phyloP scores from a whole-genome alignment of 75 land plant species.

The Larix kaempferi region DNA sequence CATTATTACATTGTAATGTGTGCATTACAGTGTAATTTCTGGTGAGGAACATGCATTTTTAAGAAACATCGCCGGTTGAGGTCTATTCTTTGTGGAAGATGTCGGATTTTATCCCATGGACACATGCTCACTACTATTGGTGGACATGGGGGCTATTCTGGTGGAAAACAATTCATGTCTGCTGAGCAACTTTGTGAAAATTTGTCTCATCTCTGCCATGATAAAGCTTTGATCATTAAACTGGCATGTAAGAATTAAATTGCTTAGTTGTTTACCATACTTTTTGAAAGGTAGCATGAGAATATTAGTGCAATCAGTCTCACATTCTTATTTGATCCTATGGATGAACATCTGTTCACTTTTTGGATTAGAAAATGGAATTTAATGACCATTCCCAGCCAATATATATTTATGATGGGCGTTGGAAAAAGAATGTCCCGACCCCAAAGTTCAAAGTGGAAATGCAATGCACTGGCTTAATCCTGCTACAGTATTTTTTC shows the following conservation, averaged over 20 bases:
- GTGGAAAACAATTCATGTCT: slow-evolving; percentile 81
- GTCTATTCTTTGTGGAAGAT: slow-evolving; percentile 87
- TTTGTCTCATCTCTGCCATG: slow-evolving; percentile 69
- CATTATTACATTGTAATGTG: not conserved
- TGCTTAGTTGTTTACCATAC: not conserved
- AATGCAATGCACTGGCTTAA: not conserved
- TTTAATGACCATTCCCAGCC: not conserved
- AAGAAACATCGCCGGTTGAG: slow-evolving; percentile 88
- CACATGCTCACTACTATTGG: slow-evolving; percentile 95
- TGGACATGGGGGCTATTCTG: slow-evolving; percentile 88
- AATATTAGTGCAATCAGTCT: not conserved
- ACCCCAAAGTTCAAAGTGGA: not conserved
- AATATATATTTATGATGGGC: not conserved
- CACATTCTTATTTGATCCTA: not conserved
- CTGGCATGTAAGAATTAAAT: slow-evolving; percentile 35
- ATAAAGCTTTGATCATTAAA: slow-evolving; percentile 82
- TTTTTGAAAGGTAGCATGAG: not conserved
- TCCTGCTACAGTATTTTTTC: not conserved
- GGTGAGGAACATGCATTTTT: not conserved
- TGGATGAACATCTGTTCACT: too few species aligned
- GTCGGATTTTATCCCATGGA: slow-evolving; percentile 79
- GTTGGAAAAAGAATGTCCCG: not conserved
- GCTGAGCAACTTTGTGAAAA: slow-evolving; percentile 84
- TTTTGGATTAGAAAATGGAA: not conserved
- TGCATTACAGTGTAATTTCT: not conserved